These are phyloP conservation scores for Moringa oleifera DNA, from an alignment of 345 rosid species.

Conservation along the genomic window DNA sequence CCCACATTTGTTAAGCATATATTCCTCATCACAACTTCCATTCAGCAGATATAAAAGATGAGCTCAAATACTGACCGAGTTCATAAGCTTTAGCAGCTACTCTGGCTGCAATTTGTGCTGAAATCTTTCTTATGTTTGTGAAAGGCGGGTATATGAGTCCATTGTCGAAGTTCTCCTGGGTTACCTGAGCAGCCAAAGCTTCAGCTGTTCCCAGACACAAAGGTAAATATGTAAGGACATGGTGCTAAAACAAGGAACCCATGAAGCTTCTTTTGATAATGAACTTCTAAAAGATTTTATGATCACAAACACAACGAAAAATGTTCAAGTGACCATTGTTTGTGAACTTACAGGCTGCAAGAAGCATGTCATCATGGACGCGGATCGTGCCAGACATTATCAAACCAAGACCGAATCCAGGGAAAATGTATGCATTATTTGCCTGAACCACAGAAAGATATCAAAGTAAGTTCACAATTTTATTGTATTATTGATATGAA, in stretches of 20 bases:
- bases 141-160: slow-evolving; percentile 90
- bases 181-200: slow-evolving; percentile 80
- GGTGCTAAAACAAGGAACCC: not conserved
- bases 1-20: too few relatives aligned
- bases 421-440: slow-evolving; percentile 95
- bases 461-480: slow-evolving; percentile 1
- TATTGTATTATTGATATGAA: not conserved
- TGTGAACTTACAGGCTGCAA: slow-evolving; percentile 66
- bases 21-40: not conserved
- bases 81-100: slow-evolving; percentile 93
- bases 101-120: slow-evolving; percentile 82
- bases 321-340: too few relatives aligned
- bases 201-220: slow-evolving; percentile 45
- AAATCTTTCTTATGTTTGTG: slow-evolving; percentile 78
- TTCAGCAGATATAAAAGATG: not conserved
- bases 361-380: slow-evolving; percentile 92
- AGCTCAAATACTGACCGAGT: slow-evolving; percentile 49
- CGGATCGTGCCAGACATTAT: slow-evolving; percentile 95
- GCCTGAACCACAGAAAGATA: slow-evolving; percentile 41
- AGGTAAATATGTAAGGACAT: not conserved
- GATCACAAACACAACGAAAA: too few relatives aligned
- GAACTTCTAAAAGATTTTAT: too few relatives aligned
- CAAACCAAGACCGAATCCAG: slow-evolving; percentile 91
- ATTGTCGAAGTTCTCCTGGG: slow-evolving; percentile 68
- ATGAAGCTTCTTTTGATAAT: too few relatives aligned